These are phyloP conservation scores for Trichoderma hamatum DNA, from an alignment of 2,329 filamentous ascomycete genomes.

Conservation along the genomic window DNA sequence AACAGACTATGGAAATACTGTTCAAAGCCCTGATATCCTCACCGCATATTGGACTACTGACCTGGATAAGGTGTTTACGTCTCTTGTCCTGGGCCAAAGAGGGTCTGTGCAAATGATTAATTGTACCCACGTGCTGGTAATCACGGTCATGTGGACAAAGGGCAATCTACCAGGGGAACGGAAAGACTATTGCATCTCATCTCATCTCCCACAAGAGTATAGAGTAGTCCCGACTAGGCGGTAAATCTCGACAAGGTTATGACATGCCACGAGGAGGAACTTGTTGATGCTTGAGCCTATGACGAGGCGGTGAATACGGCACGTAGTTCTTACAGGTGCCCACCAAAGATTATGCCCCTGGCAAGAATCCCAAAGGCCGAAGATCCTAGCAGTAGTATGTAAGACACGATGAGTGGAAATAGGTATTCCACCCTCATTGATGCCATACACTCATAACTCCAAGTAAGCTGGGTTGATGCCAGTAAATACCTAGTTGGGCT, in stretches of 20 bases:
- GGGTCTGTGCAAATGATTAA: background rate
- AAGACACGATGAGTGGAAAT: background rate
- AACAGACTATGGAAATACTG: background rate
- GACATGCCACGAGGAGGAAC: background rate
- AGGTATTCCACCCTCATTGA: background rate
- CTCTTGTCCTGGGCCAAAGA: background rate
- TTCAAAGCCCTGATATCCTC: background rate
- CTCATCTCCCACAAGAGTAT: background rate
- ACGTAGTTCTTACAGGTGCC: conserved; percentile 13
- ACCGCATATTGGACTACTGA: background rate
- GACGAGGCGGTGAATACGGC: conserved; percentile 1
- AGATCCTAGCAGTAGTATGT: background rate
- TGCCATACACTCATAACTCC: background rate
- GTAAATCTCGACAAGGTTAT: conserved; percentile 4
- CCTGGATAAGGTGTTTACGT: background rate
- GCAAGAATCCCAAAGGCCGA: background rate
- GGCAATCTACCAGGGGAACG: background rate
- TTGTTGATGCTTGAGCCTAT: background rate
- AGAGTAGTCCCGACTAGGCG: background rate
- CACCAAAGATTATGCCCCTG: conserved; percentile 8
- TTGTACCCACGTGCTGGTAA: background rate
- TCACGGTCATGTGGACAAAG: background rate
- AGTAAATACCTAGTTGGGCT: background rate
- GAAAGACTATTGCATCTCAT: background rate
- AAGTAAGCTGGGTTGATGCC: background rate